Base-by-base conservation (phyloP, 78 protist genomes). In the Reticulomyxa filosa region DNA sequence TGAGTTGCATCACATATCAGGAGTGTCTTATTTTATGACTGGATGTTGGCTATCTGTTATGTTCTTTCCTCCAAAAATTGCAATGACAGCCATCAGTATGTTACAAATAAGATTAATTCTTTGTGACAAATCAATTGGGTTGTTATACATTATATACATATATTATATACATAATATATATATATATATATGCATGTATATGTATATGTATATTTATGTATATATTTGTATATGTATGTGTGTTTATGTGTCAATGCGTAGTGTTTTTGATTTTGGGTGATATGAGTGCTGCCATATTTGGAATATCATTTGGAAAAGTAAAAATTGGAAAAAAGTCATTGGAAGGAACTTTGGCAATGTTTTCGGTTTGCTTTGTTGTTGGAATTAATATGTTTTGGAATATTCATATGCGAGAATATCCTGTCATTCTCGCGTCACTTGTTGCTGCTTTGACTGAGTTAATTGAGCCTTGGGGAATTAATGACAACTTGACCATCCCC, bases 401-500 rank as follows among this genome's bases (percentile, higher is more conserved):
- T 29, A 11, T 55, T 8, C 59, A 55, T 10, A 29, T 55, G 10
- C 10, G 59, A 55, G 59, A 55, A 55, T 55, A 55, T 11, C 59
- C 59, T 33, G 59, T 55, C 30, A 33, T 55, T 32, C 10, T 55
- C 11, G 59, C 39, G 11, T 59, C 71, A 13, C 32, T 48, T 23
- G 62, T 33, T 0, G 71, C 71, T 46, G 53, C 71, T 2, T 8
- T 66, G 27, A 32, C 46, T 17, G 71, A 66, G 38, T 34, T 66
- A 34, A 32, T 8, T 48, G 71, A 66, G 71, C 71, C 71, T 5
- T 32, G 50, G n/a, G 48, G 62, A 3, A 4, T 66, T 26, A 66
- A 66, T 48, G 71, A 66, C 71, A 66, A 66, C 23, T 7, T 66
- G 25, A 51, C 71, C 17, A 51, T 66, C 1, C 71, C 71, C 0